A percentile compares a stretch with the other conserved stretches of the same genome.
These are phyloP conservation scores for Kuraishia borneana DNA, from an alignment of 805 yeast species.

Conservation along the genomic window DNA sequence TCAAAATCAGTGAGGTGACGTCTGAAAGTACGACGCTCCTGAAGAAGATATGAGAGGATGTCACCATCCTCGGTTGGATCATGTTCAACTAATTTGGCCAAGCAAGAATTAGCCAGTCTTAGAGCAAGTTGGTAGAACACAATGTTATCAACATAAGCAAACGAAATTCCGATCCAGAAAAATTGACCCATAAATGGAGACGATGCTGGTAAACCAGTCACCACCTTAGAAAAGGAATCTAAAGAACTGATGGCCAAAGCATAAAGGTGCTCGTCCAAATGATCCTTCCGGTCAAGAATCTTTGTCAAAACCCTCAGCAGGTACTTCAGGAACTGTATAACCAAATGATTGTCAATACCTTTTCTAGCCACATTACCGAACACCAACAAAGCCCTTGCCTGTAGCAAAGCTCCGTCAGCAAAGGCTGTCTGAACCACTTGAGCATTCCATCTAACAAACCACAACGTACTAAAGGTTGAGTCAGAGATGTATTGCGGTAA, in stretches of 20 bases:
- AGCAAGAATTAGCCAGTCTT: conserved; percentile 22
- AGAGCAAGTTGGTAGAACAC: conserved; percentile 18
- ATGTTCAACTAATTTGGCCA: conserved; percentile 21
- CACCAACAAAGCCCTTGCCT: conserved; percentile 56
- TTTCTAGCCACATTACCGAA: conserved; percentile 57
- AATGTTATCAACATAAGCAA: conserved; percentile 14
- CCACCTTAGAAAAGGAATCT: conserved; percentile 34
- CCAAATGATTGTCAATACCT: conserved; percentile 45
- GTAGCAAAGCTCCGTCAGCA: conserved; percentile 42
- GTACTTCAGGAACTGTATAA: conserved; percentile 7
- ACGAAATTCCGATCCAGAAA: conserved; percentile 31
- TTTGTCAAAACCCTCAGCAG: conserved; percentile 16
- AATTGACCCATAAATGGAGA: conserved; percentile 36
- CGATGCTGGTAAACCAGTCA: conserved; percentile 32
- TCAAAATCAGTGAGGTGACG: conserved; percentile 33
- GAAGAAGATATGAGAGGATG: conserved; percentile 18
- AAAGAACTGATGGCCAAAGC: conserved; percentile 26
- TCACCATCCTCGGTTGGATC: conserved; percentile 1
- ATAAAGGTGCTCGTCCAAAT: not conserved
- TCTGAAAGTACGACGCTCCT: conserved; percentile 26
- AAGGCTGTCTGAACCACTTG: conserved; percentile 54
- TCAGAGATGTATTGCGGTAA: conserved; percentile 40
- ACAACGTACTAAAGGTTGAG: conserved; percentile 33
- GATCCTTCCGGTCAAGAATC: conserved; percentile 7
- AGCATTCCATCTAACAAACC: conserved; percentile 59